phyloP scores from a whole-genome alignment of 1,284 basidiomycete species.

The Ganoderma sinense region DNA sequence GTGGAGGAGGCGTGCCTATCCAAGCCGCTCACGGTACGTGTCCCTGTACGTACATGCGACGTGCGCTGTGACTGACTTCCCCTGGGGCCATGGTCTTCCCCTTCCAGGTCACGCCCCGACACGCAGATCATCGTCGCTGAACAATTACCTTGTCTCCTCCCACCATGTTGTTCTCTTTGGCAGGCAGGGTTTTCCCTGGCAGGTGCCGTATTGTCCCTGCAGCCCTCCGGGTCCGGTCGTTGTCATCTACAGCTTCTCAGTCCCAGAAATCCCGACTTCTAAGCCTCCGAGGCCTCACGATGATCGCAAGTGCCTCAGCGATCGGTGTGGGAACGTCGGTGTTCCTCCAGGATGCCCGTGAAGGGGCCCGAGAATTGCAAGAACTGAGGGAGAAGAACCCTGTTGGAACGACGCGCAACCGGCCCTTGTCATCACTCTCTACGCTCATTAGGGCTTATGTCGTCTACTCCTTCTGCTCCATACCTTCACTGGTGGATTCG shows the following conservation, averaged over 20 bases:
- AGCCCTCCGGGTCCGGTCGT: constrained; percentile 3
- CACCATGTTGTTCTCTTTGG: constrained; percentile 15
- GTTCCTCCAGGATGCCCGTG: constrained; percentile 25
- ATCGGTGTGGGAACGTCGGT: constrained; percentile 10
- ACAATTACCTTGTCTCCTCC: constrained; percentile 7
- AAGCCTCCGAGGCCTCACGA: constrained; percentile 17
- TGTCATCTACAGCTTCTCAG: background rate
- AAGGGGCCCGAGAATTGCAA: constrained; percentile 14
- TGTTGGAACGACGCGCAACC: constrained; percentile 17
- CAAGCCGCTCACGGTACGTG: constrained; percentile 11
- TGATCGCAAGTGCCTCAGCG: constrained; percentile 10
- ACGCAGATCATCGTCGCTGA: constrained; percentile 11
- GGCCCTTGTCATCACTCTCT: constrained; percentile 43
- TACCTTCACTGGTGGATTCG: constrained; percentile 80
- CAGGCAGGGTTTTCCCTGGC: constrained; percentile 11
- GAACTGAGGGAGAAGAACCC: constrained; percentile 13
- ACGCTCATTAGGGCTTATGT: constrained; percentile 74
- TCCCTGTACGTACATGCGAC: constrained; percentile 20
- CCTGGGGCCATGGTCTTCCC: background rate
- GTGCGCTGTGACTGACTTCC: constrained; percentile 9
- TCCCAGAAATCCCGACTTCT: constrained; percentile 8
- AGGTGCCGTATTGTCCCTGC: background rate
- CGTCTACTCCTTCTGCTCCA: constrained; percentile 84
- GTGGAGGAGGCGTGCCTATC: background rate
- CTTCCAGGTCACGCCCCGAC: background rate